Base-by-base conservation (phyloP, 2,329 filamentous ascomycete species). In the Juglanconis juglandina region DNA sequence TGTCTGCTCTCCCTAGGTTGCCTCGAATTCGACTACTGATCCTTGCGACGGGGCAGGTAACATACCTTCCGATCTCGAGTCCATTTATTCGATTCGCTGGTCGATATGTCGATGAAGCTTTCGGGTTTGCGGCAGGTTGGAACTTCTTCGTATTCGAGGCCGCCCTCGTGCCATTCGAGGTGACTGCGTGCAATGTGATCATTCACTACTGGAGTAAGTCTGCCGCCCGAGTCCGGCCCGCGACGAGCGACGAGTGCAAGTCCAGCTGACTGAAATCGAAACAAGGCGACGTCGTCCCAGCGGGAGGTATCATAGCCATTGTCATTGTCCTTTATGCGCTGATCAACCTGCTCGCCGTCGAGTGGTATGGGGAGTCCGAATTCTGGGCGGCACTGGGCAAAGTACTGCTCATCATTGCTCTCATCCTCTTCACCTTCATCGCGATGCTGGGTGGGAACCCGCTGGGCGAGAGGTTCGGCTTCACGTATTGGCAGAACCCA, bases 371-470 rank as follows among this genome's bases (percentile, higher is more conserved):
- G 11, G 58, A 60, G 17, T 30, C 30, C 6, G 47, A 79, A 74
- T 95, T 96, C 68, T 85, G 82, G 81, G 84, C 87, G 24, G 87
- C 90, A 2, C 71, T 90, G 2, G 87, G 87, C 58, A 92, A 92
- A 71, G 82, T 92, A 3, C 66, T 92, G 2, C 79, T 92, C 54
- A 90, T 90, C 62, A 73, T 92, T 41, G 88, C 85, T 1, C 79
- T 94, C 54, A 82, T 93, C 66, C 67, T 86, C 64, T 93, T 91
- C 75, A 94, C 91, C 2, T 91, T 96, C 68, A 81, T 96, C 65
- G 85, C 87, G 65, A 94, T 95, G 87, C 76, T 95, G 1, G 92
- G 91, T 7, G 92, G 89, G 3, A 95, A 94, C 66, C 92, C 92
- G 0, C 71, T 86, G 1, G 78, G 83, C 42, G 88, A 93, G 66